A percentile compares a stretch with the other conserved stretches of the same genome.
Evolutionary conservation across 2,329 filamentous ascomycete species (phyloP).

Genomic region (Chlorencoelia australis): DNA sequence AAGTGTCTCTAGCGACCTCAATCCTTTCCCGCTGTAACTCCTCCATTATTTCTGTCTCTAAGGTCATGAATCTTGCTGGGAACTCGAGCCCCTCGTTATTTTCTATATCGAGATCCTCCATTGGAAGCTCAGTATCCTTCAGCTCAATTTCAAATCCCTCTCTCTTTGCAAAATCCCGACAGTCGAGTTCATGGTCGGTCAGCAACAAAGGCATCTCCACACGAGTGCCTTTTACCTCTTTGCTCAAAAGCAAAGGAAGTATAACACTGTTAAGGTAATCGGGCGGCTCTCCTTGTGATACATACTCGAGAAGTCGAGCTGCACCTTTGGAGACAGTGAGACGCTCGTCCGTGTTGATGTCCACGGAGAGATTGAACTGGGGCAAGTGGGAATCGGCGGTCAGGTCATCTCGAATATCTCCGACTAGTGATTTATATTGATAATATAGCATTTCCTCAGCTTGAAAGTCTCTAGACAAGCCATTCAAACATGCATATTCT

Average conservation of each 20-base stretch:
- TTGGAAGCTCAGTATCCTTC: constrained; percentile 21
- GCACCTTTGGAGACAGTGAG: constrained; percentile 17
- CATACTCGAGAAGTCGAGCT: constrained; percentile 15
- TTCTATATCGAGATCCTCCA: constrained; percentile 21
- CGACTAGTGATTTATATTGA: no score
- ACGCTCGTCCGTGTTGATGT: constrained; percentile 16
- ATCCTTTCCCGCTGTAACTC: constrained; percentile 19
- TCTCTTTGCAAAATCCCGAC: constrained; percentile 17
- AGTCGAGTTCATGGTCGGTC: constrained; percentile 22
- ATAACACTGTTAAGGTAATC: constrained; percentile 10
- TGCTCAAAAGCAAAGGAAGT: constrained; percentile 5
- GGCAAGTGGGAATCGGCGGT: constrained; percentile 12
- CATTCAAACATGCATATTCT: constrained; percentile 23
- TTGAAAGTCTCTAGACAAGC: constrained; percentile 19
- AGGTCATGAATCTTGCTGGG: constrained; percentile 11
- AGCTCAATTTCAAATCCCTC: constrained; percentile 20
- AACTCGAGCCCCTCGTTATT: constrained; percentile 20
- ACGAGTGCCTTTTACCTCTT: constrained; percentile 6
- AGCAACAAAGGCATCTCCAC: constrained; percentile 23
- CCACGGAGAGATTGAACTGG: constrained; percentile 10
- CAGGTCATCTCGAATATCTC: neutral
- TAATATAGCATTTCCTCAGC: constrained; percentile 12
- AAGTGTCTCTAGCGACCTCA: constrained; percentile 16
- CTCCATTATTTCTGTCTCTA: constrained; percentile 8
- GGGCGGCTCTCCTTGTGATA: constrained; percentile 8